phyloP scores from a whole-genome alignment of 2,329 filamentous ascomycete genomes.

The Aspergillus costaricaensis region DNA sequence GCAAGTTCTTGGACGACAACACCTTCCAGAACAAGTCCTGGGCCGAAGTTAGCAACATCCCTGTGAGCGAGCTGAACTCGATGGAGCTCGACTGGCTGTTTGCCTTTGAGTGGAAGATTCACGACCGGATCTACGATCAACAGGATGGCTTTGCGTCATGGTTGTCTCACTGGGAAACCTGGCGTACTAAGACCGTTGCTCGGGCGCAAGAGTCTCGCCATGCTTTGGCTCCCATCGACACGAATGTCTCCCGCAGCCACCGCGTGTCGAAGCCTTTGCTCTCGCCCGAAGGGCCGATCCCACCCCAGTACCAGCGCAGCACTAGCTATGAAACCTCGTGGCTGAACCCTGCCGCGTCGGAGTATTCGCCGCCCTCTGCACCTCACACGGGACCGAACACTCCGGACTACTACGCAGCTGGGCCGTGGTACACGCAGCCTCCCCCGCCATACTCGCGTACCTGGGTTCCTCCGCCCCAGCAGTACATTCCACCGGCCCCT shows the following conservation, averaged over 20 bases:
- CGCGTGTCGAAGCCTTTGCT: constrained; percentile 53
- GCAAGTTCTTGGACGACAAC: constrained; percentile 96
- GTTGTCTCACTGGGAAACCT: constrained; percentile 67
- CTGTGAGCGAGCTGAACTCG: constrained; percentile 78
- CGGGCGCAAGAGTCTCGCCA: constrained; percentile 49
- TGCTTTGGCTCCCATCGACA: constrained; percentile 65
- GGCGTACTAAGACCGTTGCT: constrained; percentile 55
- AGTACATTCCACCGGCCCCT: constrained; percentile 40
- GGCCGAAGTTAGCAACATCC: constrained; percentile 91
- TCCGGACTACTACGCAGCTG: constrained; percentile 49
- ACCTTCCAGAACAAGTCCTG: constrained; percentile 97
- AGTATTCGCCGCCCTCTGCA: constrained; percentile 55
- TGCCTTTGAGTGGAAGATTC: constrained; percentile 79
- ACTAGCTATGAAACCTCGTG: constrained; percentile 53
- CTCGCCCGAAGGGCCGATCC: constrained; percentile 52
- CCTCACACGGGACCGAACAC: constrained; percentile 51
- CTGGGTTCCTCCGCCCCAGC: constrained; percentile 40
- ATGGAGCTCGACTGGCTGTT: constrained; percentile 87
- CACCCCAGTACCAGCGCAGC: constrained; percentile 52
- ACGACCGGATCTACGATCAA: constrained; percentile 77
- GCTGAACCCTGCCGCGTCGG: constrained; percentile 51
- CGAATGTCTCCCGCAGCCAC: constrained; percentile 59
- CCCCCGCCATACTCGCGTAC: constrained; percentile 45
- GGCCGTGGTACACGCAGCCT: constrained; percentile 46
- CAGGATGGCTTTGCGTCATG: constrained; percentile 68